Evolutionary conservation across 2,329 filamentous ascomycete species (phyloP).

Genomic region (Epichloe sylvatica): DNA sequence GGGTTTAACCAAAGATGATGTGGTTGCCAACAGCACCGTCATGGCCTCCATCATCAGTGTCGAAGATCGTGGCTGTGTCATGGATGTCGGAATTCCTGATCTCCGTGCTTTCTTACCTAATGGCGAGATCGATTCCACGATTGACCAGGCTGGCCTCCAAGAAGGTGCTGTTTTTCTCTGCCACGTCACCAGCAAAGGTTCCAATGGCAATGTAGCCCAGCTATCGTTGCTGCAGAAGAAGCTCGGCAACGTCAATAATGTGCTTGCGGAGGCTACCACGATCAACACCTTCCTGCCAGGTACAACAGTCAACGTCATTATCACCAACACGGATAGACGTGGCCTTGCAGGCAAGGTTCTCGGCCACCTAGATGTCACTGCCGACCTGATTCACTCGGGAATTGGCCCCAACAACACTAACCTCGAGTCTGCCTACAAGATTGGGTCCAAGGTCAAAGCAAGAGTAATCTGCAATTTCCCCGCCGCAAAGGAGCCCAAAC

Average conservation of each 20-base stretch:
- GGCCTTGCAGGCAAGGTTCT: constrained; percentile 86
- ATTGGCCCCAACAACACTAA: constrained; percentile 54
- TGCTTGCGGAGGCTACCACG: constrained; percentile 63
- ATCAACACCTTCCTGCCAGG: constrained; percentile 86
- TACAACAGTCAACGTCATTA: constrained; percentile 71
- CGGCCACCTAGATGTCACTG: constrained; percentile 80
- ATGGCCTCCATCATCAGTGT: constrained; percentile 83
- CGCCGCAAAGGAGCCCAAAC: constrained; percentile 60
- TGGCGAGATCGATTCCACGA: constrained; percentile 58
- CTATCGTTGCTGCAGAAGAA: constrained; percentile 62
- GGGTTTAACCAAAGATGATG: constrained; percentile 55
- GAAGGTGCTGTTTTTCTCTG: constrained; percentile 78
- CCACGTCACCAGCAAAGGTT: constrained; percentile 58
- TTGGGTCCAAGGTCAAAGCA: constrained; percentile 71
- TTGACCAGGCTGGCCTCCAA: constrained; percentile 55
- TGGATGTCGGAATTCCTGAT: constrained; percentile 70
- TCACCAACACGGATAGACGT: constrained; percentile 58
- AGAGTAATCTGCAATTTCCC: constrained; percentile 83
- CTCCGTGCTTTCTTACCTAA: constrained; percentile 74
- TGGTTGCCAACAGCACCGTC: constrained; percentile 62
- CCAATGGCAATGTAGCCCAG: constrained; percentile 74
- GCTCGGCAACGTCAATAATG: constrained; percentile 51
- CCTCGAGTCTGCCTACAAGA: constrained; percentile 64
- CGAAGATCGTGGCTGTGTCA: constrained; percentile 90
- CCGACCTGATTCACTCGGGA: constrained; percentile 81